A percentile compares a stretch with the other conserved stretches of the same genome.
Conservation (phyloP, 2,329 filamentous ascomycete genomes). For the Arthrobotrys megalospora region DNA sequence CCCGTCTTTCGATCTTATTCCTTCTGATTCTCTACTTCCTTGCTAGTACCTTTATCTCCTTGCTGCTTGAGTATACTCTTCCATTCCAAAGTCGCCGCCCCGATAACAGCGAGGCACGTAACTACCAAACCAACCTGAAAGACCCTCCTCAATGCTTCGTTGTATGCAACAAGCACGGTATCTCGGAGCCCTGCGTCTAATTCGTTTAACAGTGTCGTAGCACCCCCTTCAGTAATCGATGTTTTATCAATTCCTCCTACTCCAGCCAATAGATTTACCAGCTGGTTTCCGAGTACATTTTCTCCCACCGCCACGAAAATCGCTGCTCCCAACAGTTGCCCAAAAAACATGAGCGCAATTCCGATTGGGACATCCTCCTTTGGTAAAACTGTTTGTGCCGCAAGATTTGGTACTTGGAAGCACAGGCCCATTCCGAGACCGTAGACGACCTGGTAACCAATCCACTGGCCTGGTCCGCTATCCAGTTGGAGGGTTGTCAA, state of each 20-base stretch:
- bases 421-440: constrained; percentile 73
- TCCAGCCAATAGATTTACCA: constrained; percentile 65
- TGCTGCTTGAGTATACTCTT: constrained; percentile 69
- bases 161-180: constrained; percentile 76
- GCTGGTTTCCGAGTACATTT: constrained; percentile 70
- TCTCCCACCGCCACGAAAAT: constrained; percentile 75
- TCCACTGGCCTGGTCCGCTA: constrained; percentile 69
- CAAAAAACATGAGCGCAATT: constrained; percentile 73
- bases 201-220: constrained; percentile 73
- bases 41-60: constrained; percentile 65
- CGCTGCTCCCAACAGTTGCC: constrained; percentile 74
- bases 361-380: constrained; percentile 73
- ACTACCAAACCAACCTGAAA: constrained; percentile 76
- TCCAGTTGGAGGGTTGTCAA: constrained; percentile 70
- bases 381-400: constrained; percentile 73
- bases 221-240: constrained; percentile 70
- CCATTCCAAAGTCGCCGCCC: constrained; percentile 75
- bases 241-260: constrained; percentile 65
- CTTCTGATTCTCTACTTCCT: constrained; percentile 70
- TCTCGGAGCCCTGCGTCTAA: constrained; percentile 71
- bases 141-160: constrained; percentile 73
- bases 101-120: constrained; percentile 72
- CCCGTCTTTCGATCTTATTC: not conserved
- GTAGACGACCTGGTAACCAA: constrained; percentile 66
- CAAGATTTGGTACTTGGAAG: constrained; percentile 74